These are phyloP conservation scores for Kurtzmaniella quercitrusa DNA, from an alignment of 1,139 yeast species.

Conservation along the genomic window DNA sequence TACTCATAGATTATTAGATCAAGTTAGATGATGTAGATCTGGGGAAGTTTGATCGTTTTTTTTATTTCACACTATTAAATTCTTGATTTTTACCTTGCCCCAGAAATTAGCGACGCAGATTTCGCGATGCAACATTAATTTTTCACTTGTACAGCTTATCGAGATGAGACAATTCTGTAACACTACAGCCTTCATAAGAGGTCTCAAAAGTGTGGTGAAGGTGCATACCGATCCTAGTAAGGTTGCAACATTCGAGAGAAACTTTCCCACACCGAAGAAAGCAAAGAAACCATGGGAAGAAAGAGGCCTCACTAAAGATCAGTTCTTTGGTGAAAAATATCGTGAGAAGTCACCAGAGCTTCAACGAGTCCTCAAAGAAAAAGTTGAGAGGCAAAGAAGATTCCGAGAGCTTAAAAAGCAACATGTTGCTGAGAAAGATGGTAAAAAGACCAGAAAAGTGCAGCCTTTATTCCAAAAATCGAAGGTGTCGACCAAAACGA, in stretches of 20 bases:
- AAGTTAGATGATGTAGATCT: too few species aligned
- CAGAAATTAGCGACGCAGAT: background rate
- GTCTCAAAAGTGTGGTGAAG: background rate
- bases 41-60: too few species aligned
- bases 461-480: background rate
- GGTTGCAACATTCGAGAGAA: conserved; percentile 13
- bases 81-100: too few species aligned
- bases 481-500: background rate
- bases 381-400: conserved; percentile 35
- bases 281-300: conserved; percentile 36
- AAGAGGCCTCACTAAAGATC: conserved; percentile 35
- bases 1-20: conserved; percentile 5
- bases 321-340: conserved; percentile 38
- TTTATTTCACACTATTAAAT: too few species aligned
- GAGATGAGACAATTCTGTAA: background rate
- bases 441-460: background rate
- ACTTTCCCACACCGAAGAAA: conserved; percentile 14
- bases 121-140: background rate
- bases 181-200: background rate
- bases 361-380: conserved; percentile 26
- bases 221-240: background rate
- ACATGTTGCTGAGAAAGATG: conserved; percentile 8
- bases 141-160: background rate
- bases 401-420: conserved; percentile 18
- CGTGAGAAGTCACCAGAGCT: conserved; percentile 27